A percentile compares a stretch with the other conserved stretches of the same genome.
phyloP scores from a whole-genome alignment of 225 moss, liverwort and hornwort species.

The Polytrichum formosum region DNA sequence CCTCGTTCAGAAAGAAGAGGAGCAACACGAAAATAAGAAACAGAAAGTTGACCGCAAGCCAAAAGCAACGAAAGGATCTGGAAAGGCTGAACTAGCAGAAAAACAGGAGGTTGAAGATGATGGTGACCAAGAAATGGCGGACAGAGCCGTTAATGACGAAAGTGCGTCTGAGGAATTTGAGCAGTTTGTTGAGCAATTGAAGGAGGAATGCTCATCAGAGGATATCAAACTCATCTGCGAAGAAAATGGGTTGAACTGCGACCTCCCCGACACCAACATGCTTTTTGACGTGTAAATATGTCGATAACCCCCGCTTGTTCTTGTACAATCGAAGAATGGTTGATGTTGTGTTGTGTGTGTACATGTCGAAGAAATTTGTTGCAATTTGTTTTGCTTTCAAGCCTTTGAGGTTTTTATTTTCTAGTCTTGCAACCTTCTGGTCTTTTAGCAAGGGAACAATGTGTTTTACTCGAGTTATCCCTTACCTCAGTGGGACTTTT shows the following conservation, averaged over 20 bases:
- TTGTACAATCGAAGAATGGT: too few relatives aligned
- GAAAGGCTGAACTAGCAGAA: not conserved
- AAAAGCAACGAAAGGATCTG: conserved; percentile 3
- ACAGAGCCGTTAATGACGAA: not conserved
- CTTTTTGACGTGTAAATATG: conserved; percentile 32
- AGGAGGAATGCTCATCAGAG: conserved; percentile 17
- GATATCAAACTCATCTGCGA: conserved; percentile 31
- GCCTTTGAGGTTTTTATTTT: not conserved
- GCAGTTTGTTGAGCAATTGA: conserved; percentile 32
- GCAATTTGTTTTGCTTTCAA: too few relatives aligned
- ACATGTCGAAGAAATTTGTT: too few relatives aligned
- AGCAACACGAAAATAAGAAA: conserved; percentile 27
- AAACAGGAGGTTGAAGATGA: conserved; percentile 13
- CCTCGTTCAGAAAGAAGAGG: conserved; percentile 1
- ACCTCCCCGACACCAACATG: conserved; percentile 24
- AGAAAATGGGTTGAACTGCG: conserved; percentile 35
- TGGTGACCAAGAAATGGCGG: conserved; percentile 5
- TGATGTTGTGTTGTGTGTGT: too few relatives aligned
- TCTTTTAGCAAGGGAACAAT: too few relatives aligned
- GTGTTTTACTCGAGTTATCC: too few relatives aligned
- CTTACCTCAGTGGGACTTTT: not conserved
- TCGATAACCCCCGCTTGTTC: too few relatives aligned
- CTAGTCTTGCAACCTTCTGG: too few relatives aligned
- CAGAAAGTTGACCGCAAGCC: conserved; percentile 19
- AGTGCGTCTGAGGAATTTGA: conserved; percentile 17